Evolutionary conservation across 202 grass and related monocot species (phyloP).

Genomic region (Alloteropsis angusta): DNA sequence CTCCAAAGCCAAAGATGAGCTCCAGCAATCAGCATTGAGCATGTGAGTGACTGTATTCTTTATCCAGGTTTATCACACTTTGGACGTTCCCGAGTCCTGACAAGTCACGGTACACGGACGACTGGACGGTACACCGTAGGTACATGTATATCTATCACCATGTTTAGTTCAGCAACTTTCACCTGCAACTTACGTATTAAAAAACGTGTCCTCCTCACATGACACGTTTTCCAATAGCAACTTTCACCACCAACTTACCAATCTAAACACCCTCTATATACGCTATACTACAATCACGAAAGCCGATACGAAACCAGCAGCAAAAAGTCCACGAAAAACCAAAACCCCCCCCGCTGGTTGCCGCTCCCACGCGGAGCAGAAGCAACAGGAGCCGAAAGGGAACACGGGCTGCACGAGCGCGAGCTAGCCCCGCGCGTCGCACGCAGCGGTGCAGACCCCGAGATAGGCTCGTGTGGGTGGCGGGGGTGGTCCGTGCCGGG

Average conservation of each 20-base stretch:
- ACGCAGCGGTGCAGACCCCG: background rate
- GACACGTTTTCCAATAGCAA: too few species aligned
- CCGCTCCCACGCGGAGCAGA: constrained; percentile 9
- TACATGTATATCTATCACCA: background rate
- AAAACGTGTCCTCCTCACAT: too few species aligned
- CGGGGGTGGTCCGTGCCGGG: background rate
- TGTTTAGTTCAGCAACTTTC: too few species aligned
- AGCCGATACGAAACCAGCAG: background rate
- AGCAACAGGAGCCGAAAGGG: background rate
- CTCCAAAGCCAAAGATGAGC: background rate
- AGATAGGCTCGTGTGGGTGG: constrained; percentile 28
- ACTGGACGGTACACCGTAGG: background rate
- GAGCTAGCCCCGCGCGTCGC: background rate
- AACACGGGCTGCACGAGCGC: background rate
- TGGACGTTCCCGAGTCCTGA: background rate
- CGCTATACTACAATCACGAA: background rate
- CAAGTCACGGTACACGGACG: background rate
- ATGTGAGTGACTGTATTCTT: background rate
- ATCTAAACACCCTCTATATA: too few species aligned
- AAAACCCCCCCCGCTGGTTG: background rate
- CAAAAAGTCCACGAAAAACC: background rate
- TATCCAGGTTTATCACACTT: background rate
- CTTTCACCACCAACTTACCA: too few species aligned
- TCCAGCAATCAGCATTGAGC: background rate
- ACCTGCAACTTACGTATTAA: too few species aligned